These are phyloP conservation scores for Coprinopsis marcescibilis DNA, from an alignment of 768 basidiomycete genomes.

Conservation along the genomic window DNA sequence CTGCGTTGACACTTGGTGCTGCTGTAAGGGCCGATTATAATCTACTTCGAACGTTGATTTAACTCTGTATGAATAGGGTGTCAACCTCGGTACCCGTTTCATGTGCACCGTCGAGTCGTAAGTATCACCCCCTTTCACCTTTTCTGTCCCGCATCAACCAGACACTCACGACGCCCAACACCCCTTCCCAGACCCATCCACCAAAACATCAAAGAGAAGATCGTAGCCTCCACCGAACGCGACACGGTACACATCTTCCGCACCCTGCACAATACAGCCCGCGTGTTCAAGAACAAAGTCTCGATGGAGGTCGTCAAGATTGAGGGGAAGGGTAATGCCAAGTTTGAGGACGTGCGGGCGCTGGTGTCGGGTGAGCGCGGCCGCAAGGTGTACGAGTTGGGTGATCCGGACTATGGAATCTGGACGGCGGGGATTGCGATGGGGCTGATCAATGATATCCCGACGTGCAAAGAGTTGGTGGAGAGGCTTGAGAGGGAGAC, in stretches of 20 bases:
- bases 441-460: constrained; percentile 79
- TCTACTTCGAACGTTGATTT: constrained; percentile 1
- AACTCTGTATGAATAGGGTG: constrained; percentile 45
- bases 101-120: constrained; percentile 87
- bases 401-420: constrained; percentile 83
- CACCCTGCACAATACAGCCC: constrained; percentile 74
- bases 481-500: constrained; percentile 67
- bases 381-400: constrained; percentile 70
- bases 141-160: not conserved
- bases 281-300: constrained; percentile 85
- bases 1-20: constrained; percentile 78
- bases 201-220: constrained; percentile 84
- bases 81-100: constrained; percentile 91
- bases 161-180: not conserved
- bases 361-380: constrained; percentile 71
- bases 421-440: constrained; percentile 68
- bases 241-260: constrained; percentile 91
- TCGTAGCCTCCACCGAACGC: constrained; percentile 74
- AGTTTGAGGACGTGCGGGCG: constrained; percentile 81
- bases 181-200: constrained; percentile 64
- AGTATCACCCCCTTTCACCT: constrained; percentile 7
- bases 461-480: constrained; percentile 72
- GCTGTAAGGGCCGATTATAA: constrained; percentile 40
- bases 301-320: constrained; percentile 79
- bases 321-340: constrained; percentile 76